These are phyloP conservation scores for Lodderomyces margitis DNA, from an alignment of 1,139 yeast species.

Conservation along the genomic window DNA sequence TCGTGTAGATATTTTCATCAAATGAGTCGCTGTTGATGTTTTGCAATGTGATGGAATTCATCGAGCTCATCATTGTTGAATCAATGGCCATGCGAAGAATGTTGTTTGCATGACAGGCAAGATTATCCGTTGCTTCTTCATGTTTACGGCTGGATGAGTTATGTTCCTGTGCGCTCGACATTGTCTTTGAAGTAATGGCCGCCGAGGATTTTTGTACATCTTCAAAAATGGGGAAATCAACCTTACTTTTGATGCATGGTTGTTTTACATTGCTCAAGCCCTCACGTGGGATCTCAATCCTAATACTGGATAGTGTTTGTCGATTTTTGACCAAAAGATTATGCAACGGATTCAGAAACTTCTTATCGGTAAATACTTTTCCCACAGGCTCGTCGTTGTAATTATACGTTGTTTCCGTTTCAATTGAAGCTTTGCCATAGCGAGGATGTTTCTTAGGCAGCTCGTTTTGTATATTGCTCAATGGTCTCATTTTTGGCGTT, in stretches of 20 bases:
- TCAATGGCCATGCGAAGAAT: slow-evolving; percentile 51
- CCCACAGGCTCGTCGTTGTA: slow-evolving; percentile 1
- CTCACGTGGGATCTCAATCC: background rate
- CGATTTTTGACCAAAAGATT: slow-evolving; percentile 26
- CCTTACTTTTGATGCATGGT: background rate
- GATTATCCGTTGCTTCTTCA: slow-evolving; percentile 25
- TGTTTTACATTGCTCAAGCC: background rate
- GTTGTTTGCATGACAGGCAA: slow-evolving; percentile 50
- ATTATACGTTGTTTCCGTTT: background rate
- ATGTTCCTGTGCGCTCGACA: background rate
- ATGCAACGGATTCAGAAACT: slow-evolving; percentile 28
- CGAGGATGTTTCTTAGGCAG: background rate
- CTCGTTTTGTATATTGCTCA: background rate
- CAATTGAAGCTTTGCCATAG: background rate
- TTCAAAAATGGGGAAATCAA: background rate
- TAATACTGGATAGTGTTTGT: slow-evolving; percentile 5
- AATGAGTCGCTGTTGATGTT: background rate
- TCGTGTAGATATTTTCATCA: background rate
- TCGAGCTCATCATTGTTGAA: slow-evolving; percentile 46
- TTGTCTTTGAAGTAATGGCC: background rate
- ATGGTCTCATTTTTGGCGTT: background rate
- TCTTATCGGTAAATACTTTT: background rate
- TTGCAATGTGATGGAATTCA: slow-evolving; percentile 27
- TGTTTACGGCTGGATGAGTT: background rate
- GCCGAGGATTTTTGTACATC: background rate